Conservation (phyloP, 306 rosid genomes). For the Cicer cuneatum region DNA sequence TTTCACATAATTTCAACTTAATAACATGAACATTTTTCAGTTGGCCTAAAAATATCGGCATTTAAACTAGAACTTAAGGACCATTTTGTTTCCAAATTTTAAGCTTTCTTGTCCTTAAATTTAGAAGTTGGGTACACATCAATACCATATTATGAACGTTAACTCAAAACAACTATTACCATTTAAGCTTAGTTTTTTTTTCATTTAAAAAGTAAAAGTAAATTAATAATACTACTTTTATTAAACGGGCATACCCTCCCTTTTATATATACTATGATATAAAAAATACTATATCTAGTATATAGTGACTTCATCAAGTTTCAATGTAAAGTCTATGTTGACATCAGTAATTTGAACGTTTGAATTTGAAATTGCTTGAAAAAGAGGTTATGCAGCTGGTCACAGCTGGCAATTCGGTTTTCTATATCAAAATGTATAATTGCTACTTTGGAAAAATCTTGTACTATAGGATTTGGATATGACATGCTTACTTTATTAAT, state of each 20-base stretch:
- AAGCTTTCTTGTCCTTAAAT: neutral
- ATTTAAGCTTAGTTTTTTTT: no score
- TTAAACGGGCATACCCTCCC: neutral
- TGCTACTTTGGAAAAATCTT: slow-evolving; percentile 13
- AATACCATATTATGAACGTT: slow-evolving; percentile 2
- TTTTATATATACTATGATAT: neutral
- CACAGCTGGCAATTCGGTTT: slow-evolving; percentile 41
- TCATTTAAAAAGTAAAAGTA: neutral
- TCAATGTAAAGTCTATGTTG: slow-evolving; percentile 1
- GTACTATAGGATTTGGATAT: slow-evolving; percentile 21
- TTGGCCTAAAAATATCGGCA: no score
- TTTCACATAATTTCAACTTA: no score
- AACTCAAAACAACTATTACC: slow-evolving; percentile 4
- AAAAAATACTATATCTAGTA: neutral
- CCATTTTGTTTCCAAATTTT: neutral
- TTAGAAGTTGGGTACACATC: neutral
- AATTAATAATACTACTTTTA: neutral
- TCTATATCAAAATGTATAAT: neutral
- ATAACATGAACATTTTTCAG: no score
- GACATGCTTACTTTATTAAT: slow-evolving; percentile 18
- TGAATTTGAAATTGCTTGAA: slow-evolving; percentile 37
- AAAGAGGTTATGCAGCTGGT: slow-evolving; percentile 10
- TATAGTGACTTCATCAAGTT: slow-evolving; percentile 8
- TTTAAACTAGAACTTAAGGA: no score
- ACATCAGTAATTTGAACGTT: neutral